Evolutionary conservation across 306 rosid genomes (phyloP).

Genomic region (Inga oerstediana): DNA sequence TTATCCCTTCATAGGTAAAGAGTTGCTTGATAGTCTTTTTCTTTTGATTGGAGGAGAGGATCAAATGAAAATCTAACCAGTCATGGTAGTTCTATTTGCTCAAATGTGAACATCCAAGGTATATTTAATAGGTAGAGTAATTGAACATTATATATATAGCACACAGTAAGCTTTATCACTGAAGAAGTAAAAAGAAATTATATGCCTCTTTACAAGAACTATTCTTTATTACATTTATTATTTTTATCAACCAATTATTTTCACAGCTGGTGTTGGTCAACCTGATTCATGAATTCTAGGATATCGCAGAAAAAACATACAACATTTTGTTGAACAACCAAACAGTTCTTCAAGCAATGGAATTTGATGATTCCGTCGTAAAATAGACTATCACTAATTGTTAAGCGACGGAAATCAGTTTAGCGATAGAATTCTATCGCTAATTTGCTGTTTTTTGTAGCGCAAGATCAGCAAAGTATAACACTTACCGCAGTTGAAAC

Average conservation of each 20-base stretch:
- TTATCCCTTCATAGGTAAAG: background rate
- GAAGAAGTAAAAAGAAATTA: background rate
- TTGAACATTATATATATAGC: background rate
- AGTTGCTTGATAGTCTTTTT: background rate
- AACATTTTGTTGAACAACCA: background rate
- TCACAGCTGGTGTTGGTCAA: background rate
- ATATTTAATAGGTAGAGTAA: background rate
- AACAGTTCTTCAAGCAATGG: background rate
- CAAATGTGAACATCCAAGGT: background rate
- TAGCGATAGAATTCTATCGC: too few species aligned
- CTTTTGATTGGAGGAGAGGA: background rate
- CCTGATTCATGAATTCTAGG: background rate
- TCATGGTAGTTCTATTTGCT: background rate
- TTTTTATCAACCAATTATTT: background rate
- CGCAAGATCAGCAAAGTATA: background rate
- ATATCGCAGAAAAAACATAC: background rate
- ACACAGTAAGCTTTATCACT: background rate
- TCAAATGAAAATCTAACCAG: background rate
- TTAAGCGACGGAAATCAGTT: too few species aligned
- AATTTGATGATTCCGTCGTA: too few species aligned
- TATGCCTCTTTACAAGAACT: background rate
- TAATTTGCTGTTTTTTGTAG: too few species aligned
- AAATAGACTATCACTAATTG: too few species aligned
- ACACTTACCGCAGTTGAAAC: constrained; percentile 88
- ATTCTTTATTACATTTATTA: background rate